Conservation (phyloP, 345 rosid species). For the Brassica nigra region DNA sequence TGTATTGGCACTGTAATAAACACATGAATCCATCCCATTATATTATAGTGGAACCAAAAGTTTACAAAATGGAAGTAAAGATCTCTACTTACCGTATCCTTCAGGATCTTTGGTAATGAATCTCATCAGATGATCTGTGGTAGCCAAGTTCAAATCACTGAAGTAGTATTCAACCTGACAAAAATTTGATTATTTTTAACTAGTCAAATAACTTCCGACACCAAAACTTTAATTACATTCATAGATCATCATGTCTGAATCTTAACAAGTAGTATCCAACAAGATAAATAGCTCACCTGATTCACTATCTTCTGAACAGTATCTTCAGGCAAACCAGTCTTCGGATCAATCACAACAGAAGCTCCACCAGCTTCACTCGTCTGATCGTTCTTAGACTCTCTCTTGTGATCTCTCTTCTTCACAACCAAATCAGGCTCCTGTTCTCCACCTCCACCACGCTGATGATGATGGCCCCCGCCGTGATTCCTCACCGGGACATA, state of each 20-base stretch:
- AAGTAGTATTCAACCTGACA: slow-evolving; percentile 96
- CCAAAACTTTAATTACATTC: background rate
- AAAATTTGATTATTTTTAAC: background rate
- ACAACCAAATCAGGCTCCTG: slow-evolving; percentile 42
- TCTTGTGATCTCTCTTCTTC: slow-evolving; percentile 43
- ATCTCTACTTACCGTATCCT: slow-evolving; percentile 76
- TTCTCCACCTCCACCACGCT: slow-evolving; percentile 44
- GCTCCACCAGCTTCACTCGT: slow-evolving; percentile 36
- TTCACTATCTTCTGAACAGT: slow-evolving; percentile 71
- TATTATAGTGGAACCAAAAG: background rate
- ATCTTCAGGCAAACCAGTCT: slow-evolving; percentile 64
- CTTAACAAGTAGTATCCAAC: background rate
- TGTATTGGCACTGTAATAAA: slow-evolving; percentile 71
- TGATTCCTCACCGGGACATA: slow-evolving; percentile 58
- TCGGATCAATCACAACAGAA: slow-evolving; percentile 39
- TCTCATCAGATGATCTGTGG: slow-evolving; percentile 97
- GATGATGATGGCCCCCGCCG: slow-evolving; percentile 40
- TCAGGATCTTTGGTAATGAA: slow-evolving; percentile 94
- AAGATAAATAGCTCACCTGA: slow-evolving; percentile 53
- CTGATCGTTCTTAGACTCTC: slow-evolving; percentile 45
- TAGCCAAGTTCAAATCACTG: slow-evolving; percentile 96
- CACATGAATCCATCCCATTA: slow-evolving; percentile 10
- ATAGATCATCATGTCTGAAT: slow-evolving; percentile 13
- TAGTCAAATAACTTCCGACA: background rate
- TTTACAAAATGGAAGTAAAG: background rate